Conservation (phyloP, 78 protist genomes). For the Guillardia theta region DNA sequence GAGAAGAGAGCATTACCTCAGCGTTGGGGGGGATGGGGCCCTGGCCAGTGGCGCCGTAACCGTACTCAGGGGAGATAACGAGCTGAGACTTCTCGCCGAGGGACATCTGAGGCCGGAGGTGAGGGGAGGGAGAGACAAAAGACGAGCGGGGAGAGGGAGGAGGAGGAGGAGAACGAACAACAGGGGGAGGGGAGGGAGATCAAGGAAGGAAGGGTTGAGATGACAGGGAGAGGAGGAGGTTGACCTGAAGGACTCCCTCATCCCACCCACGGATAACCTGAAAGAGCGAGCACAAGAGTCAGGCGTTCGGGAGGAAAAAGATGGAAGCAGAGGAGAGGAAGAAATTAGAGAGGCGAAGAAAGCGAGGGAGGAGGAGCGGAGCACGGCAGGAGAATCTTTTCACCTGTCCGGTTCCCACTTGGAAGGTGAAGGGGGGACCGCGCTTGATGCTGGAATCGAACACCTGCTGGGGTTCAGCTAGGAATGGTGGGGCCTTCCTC, state of each 20-base stretch:
- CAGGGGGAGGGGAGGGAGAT: no score
- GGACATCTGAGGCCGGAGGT: background rate
- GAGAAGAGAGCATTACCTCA: no score
- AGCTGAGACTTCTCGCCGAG: constrained; percentile 30
- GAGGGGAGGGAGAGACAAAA: no score
- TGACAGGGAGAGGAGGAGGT: background rate
- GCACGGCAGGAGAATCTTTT: background rate
- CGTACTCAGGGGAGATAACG: background rate
- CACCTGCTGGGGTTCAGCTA: background rate
- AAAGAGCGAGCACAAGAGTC: no score
- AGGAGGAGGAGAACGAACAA: no score
- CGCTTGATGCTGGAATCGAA: background rate
- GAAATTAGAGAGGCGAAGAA: no score
- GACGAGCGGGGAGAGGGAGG: no score
- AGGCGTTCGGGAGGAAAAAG: no score
- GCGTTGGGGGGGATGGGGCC: constrained; percentile 29
- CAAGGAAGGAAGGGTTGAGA: no score
- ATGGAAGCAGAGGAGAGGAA: no score
- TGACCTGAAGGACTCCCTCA: background rate
- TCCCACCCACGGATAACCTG: constrained; percentile 19
- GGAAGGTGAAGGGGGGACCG: background rate
- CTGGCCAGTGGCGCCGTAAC: background rate
- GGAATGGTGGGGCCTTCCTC: background rate
- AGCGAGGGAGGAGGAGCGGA: background rate
- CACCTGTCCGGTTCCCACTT: background rate